Percentiles rank a stretch among this genome's conserved stretches.
phyloP scores from a whole-genome alignment of 352 stramenopile genomes.

The Hyaloperonospora arabidopsidis region DNA sequence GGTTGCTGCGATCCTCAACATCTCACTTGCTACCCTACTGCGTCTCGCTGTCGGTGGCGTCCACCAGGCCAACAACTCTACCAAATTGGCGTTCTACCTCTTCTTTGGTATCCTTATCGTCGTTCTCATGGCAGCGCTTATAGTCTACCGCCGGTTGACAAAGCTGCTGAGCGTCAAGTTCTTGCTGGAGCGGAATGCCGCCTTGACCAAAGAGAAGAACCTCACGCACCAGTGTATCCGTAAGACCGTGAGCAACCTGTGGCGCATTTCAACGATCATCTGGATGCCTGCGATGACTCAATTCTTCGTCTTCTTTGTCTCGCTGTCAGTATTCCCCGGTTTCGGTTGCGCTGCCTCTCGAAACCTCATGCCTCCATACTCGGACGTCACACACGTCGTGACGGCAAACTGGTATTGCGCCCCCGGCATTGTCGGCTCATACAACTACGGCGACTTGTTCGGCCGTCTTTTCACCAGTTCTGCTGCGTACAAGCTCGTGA shows the following conservation, averaged over 20 bases:
- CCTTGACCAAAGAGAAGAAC: slow-evolving; percentile 21
- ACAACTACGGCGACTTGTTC: slow-evolving; percentile 61
- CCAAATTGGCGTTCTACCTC: slow-evolving; percentile 43
- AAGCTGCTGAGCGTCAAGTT: slow-evolving; percentile 39
- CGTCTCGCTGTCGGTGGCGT: slow-evolving; percentile 38
- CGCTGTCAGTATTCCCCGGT: slow-evolving; percentile 38
- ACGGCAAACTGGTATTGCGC: slow-evolving; percentile 39
- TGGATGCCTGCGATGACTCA: slow-evolving; percentile 41
- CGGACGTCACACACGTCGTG: slow-evolving; percentile 11
- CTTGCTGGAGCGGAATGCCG: slow-evolving; percentile 44
- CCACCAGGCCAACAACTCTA: slow-evolving; percentile 30
- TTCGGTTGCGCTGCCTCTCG: slow-evolving; percentile 37
- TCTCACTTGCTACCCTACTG: slow-evolving; percentile 42
- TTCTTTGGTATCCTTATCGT: slow-evolving; percentile 52
- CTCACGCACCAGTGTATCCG: slow-evolving; percentile 19
- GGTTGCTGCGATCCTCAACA: slow-evolving; percentile 41
- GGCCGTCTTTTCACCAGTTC: slow-evolving; percentile 37
- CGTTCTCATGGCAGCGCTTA: slow-evolving; percentile 36
- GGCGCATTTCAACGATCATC: slow-evolving; percentile 45
- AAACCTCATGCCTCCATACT: slow-evolving; percentile 28
- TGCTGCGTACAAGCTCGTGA: slow-evolving; percentile 45
- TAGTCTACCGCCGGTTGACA: slow-evolving; percentile 34
- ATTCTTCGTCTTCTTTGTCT: slow-evolving; percentile 59
- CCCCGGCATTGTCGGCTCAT: slow-evolving; percentile 43
- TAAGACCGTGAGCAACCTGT: slow-evolving; percentile 33